Base-by-base conservation (phyloP, 345 rosid genomes). In the Lumnitzera racemosa region DNA sequence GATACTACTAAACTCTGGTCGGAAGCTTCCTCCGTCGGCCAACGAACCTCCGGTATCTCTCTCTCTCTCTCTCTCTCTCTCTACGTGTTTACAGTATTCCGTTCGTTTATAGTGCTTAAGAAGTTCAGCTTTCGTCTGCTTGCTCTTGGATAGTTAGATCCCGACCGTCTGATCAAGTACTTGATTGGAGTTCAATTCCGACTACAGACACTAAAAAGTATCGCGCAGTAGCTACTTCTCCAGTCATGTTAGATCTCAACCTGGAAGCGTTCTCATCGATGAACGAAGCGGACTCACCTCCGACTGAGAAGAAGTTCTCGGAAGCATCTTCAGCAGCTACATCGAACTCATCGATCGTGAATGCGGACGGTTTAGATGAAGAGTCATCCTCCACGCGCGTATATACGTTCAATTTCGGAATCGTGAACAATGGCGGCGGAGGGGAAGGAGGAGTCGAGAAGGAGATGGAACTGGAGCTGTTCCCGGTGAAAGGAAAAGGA, bases 191-290 rank as follows among this genome's bases (percentile, higher is more conserved):
- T 36, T 9, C 6, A 36, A 36, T 36, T 36, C 43, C 10, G 43
- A 36, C 43, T 36, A 7, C 43, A 36, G 7, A 36, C 43, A 36
- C 43, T 4, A 9, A 36, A 9, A 36, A 36, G 11, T 36, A 36
- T 36, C 43, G 43, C 43, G 43, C 43, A 36, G 9, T 36, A 5
- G 43, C 43, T 36, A 4, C 43, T 36, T 36, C 43, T 9, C 6
- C 15, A 57, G 67, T n/a, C 36, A 89, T 92, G 98, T 65, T 92
- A 74, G 98, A 92, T 92, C 97, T 92, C 70, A 85, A 89, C 61
- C 84, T 89, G 29, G 77, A 76, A 67, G 86, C 68, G 64, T 78
- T 68, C 43, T 85, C 59, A 43, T 9, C 81, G 56, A 2, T 36
- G 5, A 6, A 5, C 43, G 10, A 36, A 7, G 72, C 69, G 70